phyloP scores from a whole-genome alignment of 352 stramenopile species.

The Aphanomyces cochlioides region DNA sequence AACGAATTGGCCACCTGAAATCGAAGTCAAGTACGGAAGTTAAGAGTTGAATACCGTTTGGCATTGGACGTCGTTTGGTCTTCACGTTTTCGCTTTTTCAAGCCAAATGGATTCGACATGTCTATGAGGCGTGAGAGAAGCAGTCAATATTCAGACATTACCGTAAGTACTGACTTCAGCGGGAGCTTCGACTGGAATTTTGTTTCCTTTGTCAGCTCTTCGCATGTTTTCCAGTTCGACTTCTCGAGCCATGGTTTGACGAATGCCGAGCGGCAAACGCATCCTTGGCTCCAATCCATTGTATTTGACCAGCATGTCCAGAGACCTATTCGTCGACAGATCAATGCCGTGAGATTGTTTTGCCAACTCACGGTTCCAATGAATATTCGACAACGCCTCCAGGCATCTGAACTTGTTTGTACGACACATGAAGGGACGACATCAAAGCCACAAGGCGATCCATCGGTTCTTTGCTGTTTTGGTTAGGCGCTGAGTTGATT shows the following conservation, averaged over 20 bases:
- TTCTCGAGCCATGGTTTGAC: constrained; percentile 77
- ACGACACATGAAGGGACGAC: constrained; percentile 70
- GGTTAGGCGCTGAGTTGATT: constrained; percentile 56
- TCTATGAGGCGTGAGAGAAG: not conserved
- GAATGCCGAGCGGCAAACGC: constrained; percentile 55
- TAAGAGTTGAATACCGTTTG: constrained; percentile 5
- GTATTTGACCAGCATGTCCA: constrained; percentile 73
- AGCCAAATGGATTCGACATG: constrained; percentile 19
- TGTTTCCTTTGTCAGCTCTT: constrained; percentile 43
- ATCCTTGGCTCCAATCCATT: constrained; percentile 32
- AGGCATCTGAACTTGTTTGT: constrained; percentile 58
- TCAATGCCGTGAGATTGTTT: not conserved
- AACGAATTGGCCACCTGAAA: constrained; percentile 47
- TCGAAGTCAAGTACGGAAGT: not conserved
- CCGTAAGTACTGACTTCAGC: constrained; percentile 18
- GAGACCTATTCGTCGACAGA: constrained; percentile 37
- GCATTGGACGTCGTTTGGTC: constrained; percentile 8
- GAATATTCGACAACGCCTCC: constrained; percentile 69
- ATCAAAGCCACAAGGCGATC: constrained; percentile 70
- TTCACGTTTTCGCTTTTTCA: constrained; percentile 26
- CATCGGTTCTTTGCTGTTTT: constrained; percentile 50
- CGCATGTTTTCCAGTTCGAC: constrained; percentile 79
- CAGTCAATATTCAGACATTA: constrained; percentile 15
- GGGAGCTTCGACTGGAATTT: not conserved
- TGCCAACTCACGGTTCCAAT: constrained; percentile 61